Conservation (phyloP, 2,329 filamentous ascomycete genomes). For the Paracoccidioides lutzii region DNA sequence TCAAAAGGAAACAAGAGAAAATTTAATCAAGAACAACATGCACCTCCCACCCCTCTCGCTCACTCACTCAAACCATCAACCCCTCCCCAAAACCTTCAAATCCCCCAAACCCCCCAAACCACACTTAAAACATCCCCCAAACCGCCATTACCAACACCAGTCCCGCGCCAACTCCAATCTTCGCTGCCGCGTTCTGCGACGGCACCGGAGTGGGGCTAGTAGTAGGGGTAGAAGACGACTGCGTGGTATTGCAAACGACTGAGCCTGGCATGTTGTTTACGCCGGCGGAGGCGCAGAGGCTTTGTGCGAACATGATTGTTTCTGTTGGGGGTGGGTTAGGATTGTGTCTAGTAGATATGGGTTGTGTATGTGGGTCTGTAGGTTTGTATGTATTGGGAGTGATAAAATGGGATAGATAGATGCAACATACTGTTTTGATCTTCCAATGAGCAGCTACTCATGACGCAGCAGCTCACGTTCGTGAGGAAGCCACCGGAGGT, state of each 20-base stretch:
- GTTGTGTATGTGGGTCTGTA: slow-evolving; percentile 1
- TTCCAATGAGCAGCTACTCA: slow-evolving; percentile 26
- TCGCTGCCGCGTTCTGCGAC: not conserved
- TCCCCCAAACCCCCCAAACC: slow-evolving; percentile 16
- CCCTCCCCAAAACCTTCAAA: not conserved
- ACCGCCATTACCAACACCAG: slow-evolving; percentile 25
- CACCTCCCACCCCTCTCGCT: too few relatives aligned
- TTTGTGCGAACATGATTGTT: slow-evolving; percentile 23
- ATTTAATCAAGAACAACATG: too few relatives aligned
- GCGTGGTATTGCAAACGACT: slow-evolving; percentile 17
- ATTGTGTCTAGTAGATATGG: not conserved
- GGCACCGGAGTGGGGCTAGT: not conserved
- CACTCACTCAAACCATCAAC: not conserved
- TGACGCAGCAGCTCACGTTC: slow-evolving; percentile 39
- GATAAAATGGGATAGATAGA: slow-evolving; percentile 5
- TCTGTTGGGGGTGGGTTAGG: slow-evolving; percentile 13
- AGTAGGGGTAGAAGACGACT: not conserved
- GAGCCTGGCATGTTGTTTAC: slow-evolving; percentile 24
- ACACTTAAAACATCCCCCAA: slow-evolving; percentile 16
- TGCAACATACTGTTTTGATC: slow-evolving; percentile 30
- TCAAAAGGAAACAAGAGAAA: too few relatives aligned
- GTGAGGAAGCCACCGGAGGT: slow-evolving; percentile 32
- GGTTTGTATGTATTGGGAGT: not conserved
- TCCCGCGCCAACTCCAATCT: not conserved
- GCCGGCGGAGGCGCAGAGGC: slow-evolving; percentile 27